Percentiles rank a stretch among this genome's conserved stretches.
Conservation (phyloP, 1,284 basidiomycete genomes). For the Apiotrichum sp. region DNA sequence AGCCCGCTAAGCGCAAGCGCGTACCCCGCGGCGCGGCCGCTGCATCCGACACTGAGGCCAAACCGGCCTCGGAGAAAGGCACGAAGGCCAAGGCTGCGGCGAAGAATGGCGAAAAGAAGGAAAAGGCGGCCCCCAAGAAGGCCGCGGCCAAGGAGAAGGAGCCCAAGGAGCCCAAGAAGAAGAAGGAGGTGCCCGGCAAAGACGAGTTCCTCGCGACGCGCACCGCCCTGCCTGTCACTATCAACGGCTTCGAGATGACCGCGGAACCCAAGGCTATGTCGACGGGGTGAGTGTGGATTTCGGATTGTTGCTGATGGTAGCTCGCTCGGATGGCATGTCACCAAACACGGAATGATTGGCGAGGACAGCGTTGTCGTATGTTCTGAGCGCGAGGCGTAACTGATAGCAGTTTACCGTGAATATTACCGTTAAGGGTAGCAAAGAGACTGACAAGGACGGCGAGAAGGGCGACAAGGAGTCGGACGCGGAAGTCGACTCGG, state of each 20-base stretch:
- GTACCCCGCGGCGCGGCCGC: not conserved
- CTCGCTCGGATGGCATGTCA: constrained; percentile 19
- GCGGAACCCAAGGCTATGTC: constrained; percentile 10
- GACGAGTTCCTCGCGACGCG: not conserved
- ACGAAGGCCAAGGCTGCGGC: not conserved
- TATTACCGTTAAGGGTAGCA: constrained; percentile 12
- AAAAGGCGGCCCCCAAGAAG: not conserved
- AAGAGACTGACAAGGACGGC: not conserved
- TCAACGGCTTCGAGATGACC: constrained; percentile 5
- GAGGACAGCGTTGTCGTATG: constrained; percentile 14
- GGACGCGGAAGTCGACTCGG: not conserved
- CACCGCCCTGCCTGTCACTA: constrained; percentile 2
- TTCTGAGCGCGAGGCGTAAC: not conserved
- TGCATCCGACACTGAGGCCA: not conserved
- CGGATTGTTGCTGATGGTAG: not conserved
- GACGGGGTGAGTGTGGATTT: constrained; percentile 12
- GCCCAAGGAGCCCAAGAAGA: not conserved
- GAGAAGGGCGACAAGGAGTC: not conserved
- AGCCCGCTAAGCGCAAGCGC: too few species aligned
- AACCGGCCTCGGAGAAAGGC: constrained; percentile 2
- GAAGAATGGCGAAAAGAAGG: constrained; percentile 4
- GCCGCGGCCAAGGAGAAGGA: not conserved
- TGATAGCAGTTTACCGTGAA: constrained; percentile 12
- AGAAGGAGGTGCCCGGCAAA: not conserved
- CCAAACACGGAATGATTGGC: constrained; percentile 8